A percentile compares a stretch with the other conserved stretches of the same genome.
phyloP scores from a whole-genome alignment of 73 alveolate genomes.

The Uronychia binucleata region DNA sequence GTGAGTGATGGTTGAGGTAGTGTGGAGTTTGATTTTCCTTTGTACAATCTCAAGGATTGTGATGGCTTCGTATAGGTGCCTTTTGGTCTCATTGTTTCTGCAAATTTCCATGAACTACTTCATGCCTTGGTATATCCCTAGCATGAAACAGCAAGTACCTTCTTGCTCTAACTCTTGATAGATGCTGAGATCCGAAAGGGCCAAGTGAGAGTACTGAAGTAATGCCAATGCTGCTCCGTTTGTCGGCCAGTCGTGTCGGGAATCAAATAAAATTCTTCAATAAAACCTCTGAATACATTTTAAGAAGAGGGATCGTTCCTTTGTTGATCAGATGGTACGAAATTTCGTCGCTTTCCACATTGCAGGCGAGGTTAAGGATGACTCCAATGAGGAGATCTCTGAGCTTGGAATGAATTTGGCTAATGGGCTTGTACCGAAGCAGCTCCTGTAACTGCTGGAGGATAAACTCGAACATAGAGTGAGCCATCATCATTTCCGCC shows the following conservation, averaged over 20 bases:
- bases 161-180: slow-evolving; percentile 14
- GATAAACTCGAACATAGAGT: slow-evolving; percentile 15
- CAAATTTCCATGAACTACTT: slow-evolving; percentile 31
- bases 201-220: slow-evolving; percentile 32
- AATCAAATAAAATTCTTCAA: slow-evolving; percentile 14
- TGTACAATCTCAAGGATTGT: too few species aligned
- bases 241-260: slow-evolving; percentile 61
- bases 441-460: slow-evolving; percentile 19
- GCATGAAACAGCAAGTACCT: not conserved
- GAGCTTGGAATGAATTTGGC: slow-evolving; percentile 17
- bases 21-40: too few species aligned
- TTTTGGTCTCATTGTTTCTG: slow-evolving; percentile 43
- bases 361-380: slow-evolving; percentile 46
- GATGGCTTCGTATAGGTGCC: slow-evolving; percentile 42
- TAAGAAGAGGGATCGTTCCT: slow-evolving; percentile 25
- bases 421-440: not conserved
- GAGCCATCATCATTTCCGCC: slow-evolving; percentile 18
- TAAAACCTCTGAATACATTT: not conserved
- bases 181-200: slow-evolving; percentile 34
- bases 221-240: slow-evolving; percentile 62
- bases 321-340: slow-evolving; percentile 24
- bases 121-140: slow-evolving; percentile 14
- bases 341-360: slow-evolving; percentile 57
- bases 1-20: too few species aligned
- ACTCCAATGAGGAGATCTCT: slow-evolving; percentile 60